Evolutionary conservation across 108 stramenopile species (phyloP).

Genomic region (Aureococcus anophagefferens): DNA sequence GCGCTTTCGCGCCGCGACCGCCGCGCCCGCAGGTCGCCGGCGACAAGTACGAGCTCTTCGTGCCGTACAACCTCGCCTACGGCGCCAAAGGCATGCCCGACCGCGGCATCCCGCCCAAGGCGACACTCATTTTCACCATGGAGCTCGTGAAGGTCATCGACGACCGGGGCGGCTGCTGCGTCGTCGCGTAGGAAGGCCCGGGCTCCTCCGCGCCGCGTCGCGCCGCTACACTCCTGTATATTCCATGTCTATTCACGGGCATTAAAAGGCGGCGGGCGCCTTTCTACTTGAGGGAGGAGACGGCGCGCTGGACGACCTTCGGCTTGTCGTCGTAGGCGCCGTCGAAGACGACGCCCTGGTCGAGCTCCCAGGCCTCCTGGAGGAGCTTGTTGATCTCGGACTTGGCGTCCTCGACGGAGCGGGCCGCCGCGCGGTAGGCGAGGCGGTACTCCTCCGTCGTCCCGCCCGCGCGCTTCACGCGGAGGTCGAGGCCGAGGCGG

Average conservation of each 20-base stretch:
- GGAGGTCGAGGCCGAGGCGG: constrained; percentile 86
- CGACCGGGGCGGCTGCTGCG: no score
- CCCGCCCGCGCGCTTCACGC: constrained; percentile 65
- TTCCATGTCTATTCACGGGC: no score
- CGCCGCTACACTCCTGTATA: no score
- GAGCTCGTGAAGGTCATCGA: no score
- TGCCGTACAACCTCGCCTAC: constrained; percentile 22
- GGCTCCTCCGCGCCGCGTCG: no score
- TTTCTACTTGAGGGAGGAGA: no score
- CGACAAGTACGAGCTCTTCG: constrained; percentile 7
- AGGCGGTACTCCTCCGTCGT: constrained; percentile 90
- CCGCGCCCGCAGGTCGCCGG: no score
- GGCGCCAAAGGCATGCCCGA: constrained; percentile 24
- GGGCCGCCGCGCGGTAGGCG: constrained; percentile 78
- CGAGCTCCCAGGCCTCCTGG: constrained; percentile 95
- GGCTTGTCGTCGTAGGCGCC: constrained; percentile 30
- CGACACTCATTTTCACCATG: constrained; percentile 21
- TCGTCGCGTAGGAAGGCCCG: no score
- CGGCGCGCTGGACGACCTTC: not conserved
- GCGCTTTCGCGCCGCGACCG: no score
- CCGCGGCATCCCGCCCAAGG: constrained; percentile 13
- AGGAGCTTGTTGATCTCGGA: constrained; percentile 89
- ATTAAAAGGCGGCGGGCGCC: no score
- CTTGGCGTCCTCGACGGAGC: constrained; percentile 91
- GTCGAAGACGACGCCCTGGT: constrained; percentile 59